These are phyloP conservation scores for Plasmodium sp. DNA, from an alignment of 169 alveolate genomes.

Conservation along the genomic window DNA sequence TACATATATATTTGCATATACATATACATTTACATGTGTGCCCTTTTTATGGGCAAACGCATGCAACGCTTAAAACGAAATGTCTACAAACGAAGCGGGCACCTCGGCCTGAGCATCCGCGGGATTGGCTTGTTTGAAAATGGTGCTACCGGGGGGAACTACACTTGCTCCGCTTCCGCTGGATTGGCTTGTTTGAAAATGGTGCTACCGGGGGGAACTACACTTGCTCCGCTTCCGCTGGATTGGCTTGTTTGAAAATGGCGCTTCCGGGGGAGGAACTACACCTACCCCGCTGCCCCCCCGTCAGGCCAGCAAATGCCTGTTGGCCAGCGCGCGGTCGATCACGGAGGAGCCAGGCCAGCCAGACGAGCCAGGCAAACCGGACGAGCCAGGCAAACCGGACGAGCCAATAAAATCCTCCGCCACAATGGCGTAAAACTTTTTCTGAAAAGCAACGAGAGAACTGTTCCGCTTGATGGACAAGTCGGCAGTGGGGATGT, in stretches of 20 bases:
- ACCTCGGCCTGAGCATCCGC: background rate
- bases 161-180: background rate
- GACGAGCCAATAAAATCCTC: background rate
- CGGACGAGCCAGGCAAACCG: conserved; percentile 7
- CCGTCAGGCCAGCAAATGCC: background rate
- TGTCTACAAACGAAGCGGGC: background rate
- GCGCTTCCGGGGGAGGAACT: background rate
- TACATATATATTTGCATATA: background rate
- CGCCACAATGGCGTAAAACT: conserved; percentile 13
- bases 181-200: background rate
- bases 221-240: background rate
- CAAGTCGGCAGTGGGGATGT: background rate
- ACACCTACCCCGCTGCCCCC: background rate
- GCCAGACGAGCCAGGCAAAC: background rate
- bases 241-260: background rate
- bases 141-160: background rate
- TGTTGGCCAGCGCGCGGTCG: background rate
- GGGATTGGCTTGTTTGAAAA: background rate
- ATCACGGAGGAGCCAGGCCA: conserved; percentile 29
- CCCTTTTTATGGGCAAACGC: background rate
- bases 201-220: background rate
- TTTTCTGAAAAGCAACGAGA: conserved; percentile 43
- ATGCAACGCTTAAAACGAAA: background rate
- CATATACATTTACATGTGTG: background rate
- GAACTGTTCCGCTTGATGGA: conserved; percentile 35